Evolutionary conservation across 371 early-diverging fungal species (phyloP).

Genomic region (Globomyces sp.): DNA sequence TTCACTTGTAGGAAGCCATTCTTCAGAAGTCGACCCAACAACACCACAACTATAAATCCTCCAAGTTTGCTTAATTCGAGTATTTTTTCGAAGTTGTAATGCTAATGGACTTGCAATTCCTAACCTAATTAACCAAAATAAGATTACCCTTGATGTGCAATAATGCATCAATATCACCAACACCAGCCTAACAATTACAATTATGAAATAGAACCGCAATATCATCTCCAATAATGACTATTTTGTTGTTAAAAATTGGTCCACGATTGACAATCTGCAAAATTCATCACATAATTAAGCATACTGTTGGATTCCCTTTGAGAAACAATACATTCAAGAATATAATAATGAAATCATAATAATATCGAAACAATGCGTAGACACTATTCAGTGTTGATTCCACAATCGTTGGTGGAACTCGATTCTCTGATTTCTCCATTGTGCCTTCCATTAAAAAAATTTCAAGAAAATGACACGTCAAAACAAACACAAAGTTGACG

Average conservation of each 20-base stretch:
- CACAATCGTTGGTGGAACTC: too few species aligned
- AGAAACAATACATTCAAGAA: too few species aligned
- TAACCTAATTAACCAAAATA: background rate
- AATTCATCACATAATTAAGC: too few species aligned
- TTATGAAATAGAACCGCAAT: background rate
- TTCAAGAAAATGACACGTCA: too few species aligned
- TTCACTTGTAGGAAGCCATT: constrained; percentile 11
- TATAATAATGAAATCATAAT: too few species aligned
- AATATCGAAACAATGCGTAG: too few species aligned
- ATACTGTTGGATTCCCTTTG: too few species aligned
- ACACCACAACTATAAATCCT: constrained; percentile 5
- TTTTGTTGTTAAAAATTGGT: constrained; percentile 1
- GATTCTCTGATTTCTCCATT: too few species aligned
- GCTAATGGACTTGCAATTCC: constrained; percentile 13
- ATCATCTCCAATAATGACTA: constrained; percentile 10
- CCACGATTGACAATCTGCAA: background rate
- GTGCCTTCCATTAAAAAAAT: too few species aligned
- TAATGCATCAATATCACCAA: background rate
- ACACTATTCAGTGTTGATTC: too few species aligned
- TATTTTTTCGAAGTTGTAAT: background rate
- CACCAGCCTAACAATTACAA: background rate
- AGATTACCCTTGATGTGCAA: constrained; percentile 1
- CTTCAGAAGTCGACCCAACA: background rate
- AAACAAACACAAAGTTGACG: too few species aligned
- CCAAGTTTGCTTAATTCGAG: constrained; percentile 14